A percentile compares a stretch with the other conserved stretches of the same genome.
Evolutionary conservation across 2,329 filamentous ascomycete species (phyloP).

Genomic region (Microsporum ferrugineum): DNA sequence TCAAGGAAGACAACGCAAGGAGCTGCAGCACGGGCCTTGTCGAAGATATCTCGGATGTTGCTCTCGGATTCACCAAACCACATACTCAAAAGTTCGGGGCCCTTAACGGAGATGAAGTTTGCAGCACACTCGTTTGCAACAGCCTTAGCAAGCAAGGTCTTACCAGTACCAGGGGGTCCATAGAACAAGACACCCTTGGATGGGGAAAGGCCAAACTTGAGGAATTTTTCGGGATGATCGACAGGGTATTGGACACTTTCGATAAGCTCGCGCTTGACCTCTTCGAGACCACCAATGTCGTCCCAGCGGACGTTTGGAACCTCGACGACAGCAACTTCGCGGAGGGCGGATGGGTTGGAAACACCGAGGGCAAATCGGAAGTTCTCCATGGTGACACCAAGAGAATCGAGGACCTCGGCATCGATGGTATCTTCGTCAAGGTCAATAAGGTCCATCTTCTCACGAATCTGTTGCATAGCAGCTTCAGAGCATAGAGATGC

Average conservation of each 20-base stretch:
- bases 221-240: constrained; percentile 98
- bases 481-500: constrained; percentile 97
- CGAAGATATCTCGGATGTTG: constrained; percentile 99
- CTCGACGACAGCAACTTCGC: constrained; percentile 97
- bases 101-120: constrained; percentile 99
- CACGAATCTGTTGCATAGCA: constrained; percentile 99
- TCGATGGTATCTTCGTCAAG: constrained; percentile 98
- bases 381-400: constrained; percentile 99
- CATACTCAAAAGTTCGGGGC: constrained; percentile 96
- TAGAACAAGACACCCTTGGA: constrained; percentile 98
- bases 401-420: constrained; percentile 92
- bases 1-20: constrained; percentile 98
- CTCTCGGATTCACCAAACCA: constrained; percentile 99
- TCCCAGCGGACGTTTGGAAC: constrained; percentile 99
- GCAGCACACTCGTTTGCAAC: constrained; percentile 98
- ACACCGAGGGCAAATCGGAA: constrained; percentile 97
- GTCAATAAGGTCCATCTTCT: constrained; percentile 99
- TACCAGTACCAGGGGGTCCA: constrained; percentile 98
- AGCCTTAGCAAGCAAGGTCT: constrained; percentile 97
- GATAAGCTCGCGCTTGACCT: constrained; percentile 98
- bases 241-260: constrained; percentile 98
- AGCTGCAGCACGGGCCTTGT: constrained; percentile 96
- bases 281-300: constrained; percentile 96
- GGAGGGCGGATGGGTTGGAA: constrained; percentile 95
- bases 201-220: constrained; percentile 97